Percentiles rank a stretch among this genome's conserved stretches.
These are phyloP conservation scores for Xylariales sp. DNA, from an alignment of 2,329 filamentous ascomycete genomes.

Conservation along the genomic window DNA sequence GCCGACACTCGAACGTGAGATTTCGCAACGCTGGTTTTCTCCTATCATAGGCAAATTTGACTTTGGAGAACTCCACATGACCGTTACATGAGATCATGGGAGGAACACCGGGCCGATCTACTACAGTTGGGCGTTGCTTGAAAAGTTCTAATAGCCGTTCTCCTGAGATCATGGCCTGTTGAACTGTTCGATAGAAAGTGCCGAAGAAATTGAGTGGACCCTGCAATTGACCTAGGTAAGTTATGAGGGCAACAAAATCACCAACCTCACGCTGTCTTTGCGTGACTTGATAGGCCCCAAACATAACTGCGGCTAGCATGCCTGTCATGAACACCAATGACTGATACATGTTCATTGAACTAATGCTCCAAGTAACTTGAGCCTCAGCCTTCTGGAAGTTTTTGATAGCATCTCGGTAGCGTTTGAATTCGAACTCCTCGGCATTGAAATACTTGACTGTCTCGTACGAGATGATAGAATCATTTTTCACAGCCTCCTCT, in stretches of 20 bases:
- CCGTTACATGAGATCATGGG: conserved; percentile 77
- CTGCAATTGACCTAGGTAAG: conserved; percentile 83
- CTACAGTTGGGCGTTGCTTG: conserved; percentile 92
- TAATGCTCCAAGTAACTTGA: conserved; percentile 79
- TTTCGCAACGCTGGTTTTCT: conserved; percentile 87
- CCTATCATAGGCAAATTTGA: conserved; percentile 89
- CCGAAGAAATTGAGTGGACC: conserved; percentile 88
- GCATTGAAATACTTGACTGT: conserved; percentile 93
- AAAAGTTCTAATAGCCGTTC: conserved; percentile 95
- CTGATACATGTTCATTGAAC: conserved; percentile 84
- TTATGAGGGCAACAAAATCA: conserved; percentile 78
- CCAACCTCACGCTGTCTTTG: conserved; percentile 73
- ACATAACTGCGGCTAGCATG: conserved; percentile 76
- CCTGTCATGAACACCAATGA: conserved; percentile 84
- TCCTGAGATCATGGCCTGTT: conserved; percentile 96
- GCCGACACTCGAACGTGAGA: conserved; percentile 84
- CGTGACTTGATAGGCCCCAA: conserved; percentile 82
- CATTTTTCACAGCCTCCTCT: conserved; percentile 97
- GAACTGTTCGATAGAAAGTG: conserved; percentile 94
- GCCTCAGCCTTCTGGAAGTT: conserved; percentile 81
- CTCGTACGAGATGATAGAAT: conserved; percentile 99
- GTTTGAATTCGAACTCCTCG: conserved; percentile 79
- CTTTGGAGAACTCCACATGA: conserved; percentile 86
- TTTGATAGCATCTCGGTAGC: conserved; percentile 76
- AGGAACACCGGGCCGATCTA: conserved; percentile 76